Percentiles rank a stretch among this genome's conserved stretches.
phyloP scores from a whole-genome alignment of 345 rosid genomes.

The Ceriops decandra region DNA sequence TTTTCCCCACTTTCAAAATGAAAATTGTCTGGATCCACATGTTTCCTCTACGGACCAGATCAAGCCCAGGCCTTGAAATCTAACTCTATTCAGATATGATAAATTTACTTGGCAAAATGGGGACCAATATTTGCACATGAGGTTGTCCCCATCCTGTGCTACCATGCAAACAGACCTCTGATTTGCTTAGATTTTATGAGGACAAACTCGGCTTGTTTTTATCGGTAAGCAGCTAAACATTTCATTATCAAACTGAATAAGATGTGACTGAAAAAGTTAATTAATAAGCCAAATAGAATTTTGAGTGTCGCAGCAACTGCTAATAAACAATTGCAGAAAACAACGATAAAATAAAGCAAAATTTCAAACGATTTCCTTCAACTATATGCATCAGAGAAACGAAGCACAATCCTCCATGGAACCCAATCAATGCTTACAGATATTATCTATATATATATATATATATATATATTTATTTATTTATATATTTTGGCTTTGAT shows the following conservation, averaged over 20 bases:
- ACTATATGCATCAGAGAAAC: no score
- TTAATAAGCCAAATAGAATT: not conserved
- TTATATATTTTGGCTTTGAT: no score
- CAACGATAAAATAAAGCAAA: no score
- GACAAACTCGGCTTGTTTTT: not conserved
- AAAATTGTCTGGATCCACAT: no score
- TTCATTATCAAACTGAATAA: not conserved
- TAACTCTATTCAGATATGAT: no score
- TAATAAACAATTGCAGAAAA: not conserved
- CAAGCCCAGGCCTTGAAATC: no score
- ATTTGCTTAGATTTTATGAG: not conserved
- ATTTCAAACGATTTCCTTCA: no score
- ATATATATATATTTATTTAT: no score
- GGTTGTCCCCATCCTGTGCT: not conserved
- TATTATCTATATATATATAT: no score
- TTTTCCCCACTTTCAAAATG: no score
- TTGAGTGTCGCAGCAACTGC: not conserved
- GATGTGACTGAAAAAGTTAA: not conserved
- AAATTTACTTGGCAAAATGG: no score
- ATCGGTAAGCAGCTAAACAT: not conserved
- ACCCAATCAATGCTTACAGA: not conserved
- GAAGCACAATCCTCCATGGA: not conserved
- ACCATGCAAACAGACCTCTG: not conserved
- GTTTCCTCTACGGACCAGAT: no score
- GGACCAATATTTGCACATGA: not conserved